phyloP scores from a whole-genome alignment of 805 yeast species.

The Saccharomycopsis olivae region DNA sequence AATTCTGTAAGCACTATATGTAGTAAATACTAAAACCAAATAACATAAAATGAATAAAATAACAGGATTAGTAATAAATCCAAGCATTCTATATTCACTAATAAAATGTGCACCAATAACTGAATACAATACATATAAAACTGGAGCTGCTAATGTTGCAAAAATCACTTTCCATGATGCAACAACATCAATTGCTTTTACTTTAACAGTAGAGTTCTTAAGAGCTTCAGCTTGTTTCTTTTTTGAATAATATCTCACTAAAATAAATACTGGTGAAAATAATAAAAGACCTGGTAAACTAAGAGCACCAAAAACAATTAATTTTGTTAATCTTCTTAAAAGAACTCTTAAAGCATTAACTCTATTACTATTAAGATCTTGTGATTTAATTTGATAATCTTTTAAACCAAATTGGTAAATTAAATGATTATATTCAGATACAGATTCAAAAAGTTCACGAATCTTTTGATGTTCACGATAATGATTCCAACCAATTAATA shows the following conservation, averaged over 20 bases:
- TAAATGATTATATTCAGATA: slow-evolving; percentile 57
- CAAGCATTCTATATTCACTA: slow-evolving; percentile 24
- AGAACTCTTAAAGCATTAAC: slow-evolving; percentile 27
- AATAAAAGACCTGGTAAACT: slow-evolving; percentile 84
- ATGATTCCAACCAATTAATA: slow-evolving; percentile 71
- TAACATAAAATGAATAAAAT: slow-evolving; percentile 43
- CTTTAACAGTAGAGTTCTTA: slow-evolving; percentile 80
- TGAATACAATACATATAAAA: slow-evolving; percentile 75
- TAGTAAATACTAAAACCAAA: slow-evolving; percentile 56
- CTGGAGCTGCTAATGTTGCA: slow-evolving; percentile 80
- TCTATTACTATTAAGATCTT: slow-evolving; percentile 5
- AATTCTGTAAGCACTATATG: slow-evolving; percentile 82
- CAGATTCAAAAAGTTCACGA: slow-evolving; percentile 46
- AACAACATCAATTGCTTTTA: slow-evolving; percentile 85
- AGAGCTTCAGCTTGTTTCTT: slow-evolving; percentile 70
- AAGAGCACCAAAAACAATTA: slow-evolving; percentile 45
- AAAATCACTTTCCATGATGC: slow-evolving; percentile 97
- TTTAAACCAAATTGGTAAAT: slow-evolving; percentile 51
- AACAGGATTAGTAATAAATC: slow-evolving; percentile 18
- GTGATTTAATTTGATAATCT: slow-evolving; percentile 40
- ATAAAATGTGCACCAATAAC: slow-evolving; percentile 35
- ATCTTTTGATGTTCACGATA: slow-evolving; percentile 63
- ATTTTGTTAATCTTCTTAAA: slow-evolving; percentile 44
- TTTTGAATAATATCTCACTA: slow-evolving; percentile 64
- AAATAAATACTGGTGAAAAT: slow-evolving; percentile 79